Evolutionary conservation across 305 asterid species (phyloP), one percentile per base, ranked within the genome.

Genomic region (Fraxinus sp.): DNA sequence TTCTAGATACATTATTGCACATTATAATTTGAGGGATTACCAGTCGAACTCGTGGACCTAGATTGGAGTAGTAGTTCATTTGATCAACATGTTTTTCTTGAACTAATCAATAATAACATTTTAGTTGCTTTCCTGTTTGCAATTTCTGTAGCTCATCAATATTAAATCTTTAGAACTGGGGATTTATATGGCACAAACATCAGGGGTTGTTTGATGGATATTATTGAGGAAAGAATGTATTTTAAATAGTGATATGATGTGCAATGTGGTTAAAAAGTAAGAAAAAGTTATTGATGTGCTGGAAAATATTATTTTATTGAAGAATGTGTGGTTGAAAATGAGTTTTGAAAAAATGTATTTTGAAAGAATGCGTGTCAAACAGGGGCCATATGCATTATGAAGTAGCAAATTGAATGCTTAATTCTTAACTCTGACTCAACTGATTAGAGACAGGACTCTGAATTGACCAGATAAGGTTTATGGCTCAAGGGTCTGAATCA

Each of bases 401-500:
- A 70, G 75, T 68, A 14, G 39, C 37, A 70, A 70, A 70, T 70
- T 70, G 41, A 72, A 72, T 72, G 77, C 77, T 33, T 4, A 8
- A 33, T 72, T 32, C 46, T 72, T 72, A 32, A 72, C 43, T 72
- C 49, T 35, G 28, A 72, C 22, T 71, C 11, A 5, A 71, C 26
- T n/a, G 77, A 72, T 32, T 32, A 33, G 49, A 72, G 8, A 66
- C 75, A 68, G 7, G 75, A 28, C 75, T 26, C 75, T 13, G 75
- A 68, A 36, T 68, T 68, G 75, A 28, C 72, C 75, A 68, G 75
- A 72, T n/a, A 33, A n/a, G 41, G 39, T 70, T 70, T 72, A 16
- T 72, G 46, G 14, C 77, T 72, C 28, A 35, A 72, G 10, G 22
- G 43, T 72, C 77, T 18, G 13, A 72, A 72, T 35, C 46, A 35